These are phyloP conservation scores for Schizopora paradoxa DNA, from an alignment of 1,284 basidiomycete genomes.

Conservation along the genomic window DNA sequence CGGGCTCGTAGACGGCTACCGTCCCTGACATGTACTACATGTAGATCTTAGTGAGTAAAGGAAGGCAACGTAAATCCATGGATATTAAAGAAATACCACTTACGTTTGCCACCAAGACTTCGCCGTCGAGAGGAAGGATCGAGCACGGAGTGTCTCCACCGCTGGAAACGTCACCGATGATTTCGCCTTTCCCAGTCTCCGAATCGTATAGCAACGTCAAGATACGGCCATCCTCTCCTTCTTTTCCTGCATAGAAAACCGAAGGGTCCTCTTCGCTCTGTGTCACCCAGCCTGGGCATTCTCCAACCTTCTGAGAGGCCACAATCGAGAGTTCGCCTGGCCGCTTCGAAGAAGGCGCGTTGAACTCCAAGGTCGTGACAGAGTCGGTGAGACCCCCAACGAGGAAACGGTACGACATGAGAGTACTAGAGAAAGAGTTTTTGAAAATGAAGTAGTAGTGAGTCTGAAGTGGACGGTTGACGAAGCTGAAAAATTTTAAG, in stretches of 20 bases:
- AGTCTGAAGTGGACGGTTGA: too few relatives aligned
- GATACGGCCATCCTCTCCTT: conserved; percentile 55
- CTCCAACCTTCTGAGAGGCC: conserved; percentile 47
- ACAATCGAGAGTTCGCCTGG: conserved; percentile 37
- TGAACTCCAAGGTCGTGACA: conserved; percentile 45
- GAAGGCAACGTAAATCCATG: not conserved
- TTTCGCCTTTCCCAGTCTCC: conserved; percentile 36
- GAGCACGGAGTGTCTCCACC: conserved; percentile 60
- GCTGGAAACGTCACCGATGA: conserved; percentile 42
- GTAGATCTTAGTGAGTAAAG: not conserved
- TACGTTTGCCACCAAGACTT: conserved; percentile 64
- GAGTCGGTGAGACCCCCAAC: conserved; percentile 61
- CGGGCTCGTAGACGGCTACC: conserved; percentile 8
- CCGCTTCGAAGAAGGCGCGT: conserved; percentile 22
- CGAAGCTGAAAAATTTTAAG: too few relatives aligned
- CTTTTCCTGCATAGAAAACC: conserved; percentile 48
- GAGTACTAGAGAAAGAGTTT: conserved; percentile 8
- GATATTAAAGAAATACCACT: conserved; percentile 26
- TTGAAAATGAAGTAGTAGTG: too few relatives aligned
- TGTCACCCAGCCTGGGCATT: conserved; percentile 67
- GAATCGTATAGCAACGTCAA: conserved; percentile 47
- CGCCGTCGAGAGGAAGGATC: conserved; percentile 42
- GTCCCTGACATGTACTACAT: conserved; percentile 13
- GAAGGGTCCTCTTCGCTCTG: conserved; percentile 48
- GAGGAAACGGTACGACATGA: conserved; percentile 43